Evolutionary conservation across 495 filamentous ascomycete species (phyloP).

Genomic region (Trichoderma erinaceum): DNA sequence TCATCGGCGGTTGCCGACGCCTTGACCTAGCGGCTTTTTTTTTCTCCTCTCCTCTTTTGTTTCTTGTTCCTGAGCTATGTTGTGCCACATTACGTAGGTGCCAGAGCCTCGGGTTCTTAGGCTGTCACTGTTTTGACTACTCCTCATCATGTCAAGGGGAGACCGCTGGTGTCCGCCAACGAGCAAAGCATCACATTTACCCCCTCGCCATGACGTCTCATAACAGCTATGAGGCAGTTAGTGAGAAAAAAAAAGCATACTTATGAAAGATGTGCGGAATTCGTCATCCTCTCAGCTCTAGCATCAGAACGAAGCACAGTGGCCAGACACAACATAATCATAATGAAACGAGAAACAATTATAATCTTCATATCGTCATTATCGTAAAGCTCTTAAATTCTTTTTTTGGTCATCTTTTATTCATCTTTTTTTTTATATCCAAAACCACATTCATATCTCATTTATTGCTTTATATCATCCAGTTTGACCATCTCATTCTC

Average conservation of each 20-base stretch:
- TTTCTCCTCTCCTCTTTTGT: not conserved
- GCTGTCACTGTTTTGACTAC: not conserved
- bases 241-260: not conserved
- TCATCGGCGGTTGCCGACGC: not conserved
- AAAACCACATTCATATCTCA: not conserved
- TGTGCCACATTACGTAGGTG: not conserved
- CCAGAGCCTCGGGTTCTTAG: not conserved
- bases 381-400: slow-evolving; percentile 22
- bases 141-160: not conserved
- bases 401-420: slow-evolving; percentile 15
- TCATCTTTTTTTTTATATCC: slow-evolving; percentile 19
- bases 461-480: not conserved
- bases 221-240: not conserved
- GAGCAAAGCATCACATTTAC: no score
- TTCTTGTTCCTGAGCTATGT: not conserved
- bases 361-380: slow-evolving; percentile 18
- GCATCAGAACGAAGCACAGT: not conserved
- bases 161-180: no score
- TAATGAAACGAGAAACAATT: slow-evolving; percentile 6
- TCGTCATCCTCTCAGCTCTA: not conserved
- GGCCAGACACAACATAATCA: not conserved
- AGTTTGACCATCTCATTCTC: not conserved
- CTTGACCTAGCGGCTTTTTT: no score
- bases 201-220: not conserved
- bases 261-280: not conserved